Percentiles rank a stretch among this genome's conserved stretches.
These are phyloP conservation scores for Cytospora mali DNA, from an alignment of 2,329 filamentous ascomycete species.

Conservation along the genomic window DNA sequence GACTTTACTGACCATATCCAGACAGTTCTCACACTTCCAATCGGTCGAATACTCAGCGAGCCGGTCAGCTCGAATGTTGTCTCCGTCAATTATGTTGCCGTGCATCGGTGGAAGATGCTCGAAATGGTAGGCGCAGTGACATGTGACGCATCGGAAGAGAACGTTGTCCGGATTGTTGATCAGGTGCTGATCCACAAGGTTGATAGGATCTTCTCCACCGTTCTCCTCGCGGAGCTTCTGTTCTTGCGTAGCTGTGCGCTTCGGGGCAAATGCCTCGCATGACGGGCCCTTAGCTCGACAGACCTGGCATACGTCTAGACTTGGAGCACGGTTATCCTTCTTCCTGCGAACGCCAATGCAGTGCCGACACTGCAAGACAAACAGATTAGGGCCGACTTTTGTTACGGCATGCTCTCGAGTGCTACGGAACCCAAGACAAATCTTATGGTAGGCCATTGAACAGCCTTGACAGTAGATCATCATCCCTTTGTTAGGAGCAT, in stretches of 20 bases:
- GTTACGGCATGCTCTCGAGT: constrained; percentile 85
- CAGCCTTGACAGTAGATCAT: constrained; percentile 92
- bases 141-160: constrained; percentile 79
- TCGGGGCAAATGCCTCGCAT: constrained; percentile 74
- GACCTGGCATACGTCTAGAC: constrained; percentile 69
- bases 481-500: constrained; percentile 62
- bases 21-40: constrained; percentile 83
- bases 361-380: constrained; percentile 86
- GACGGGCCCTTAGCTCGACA: constrained; percentile 69
- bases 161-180: constrained; percentile 77
- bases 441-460: constrained; percentile 78
- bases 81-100: constrained; percentile 40
- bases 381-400: constrained; percentile 75
- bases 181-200: constrained; percentile 60
- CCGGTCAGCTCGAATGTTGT: constrained; percentile 60
- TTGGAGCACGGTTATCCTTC: constrained; percentile 71
- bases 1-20: constrained; percentile 66
- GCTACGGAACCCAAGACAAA: constrained; percentile 75
- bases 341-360: constrained; percentile 72
- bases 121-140: constrained; percentile 79
- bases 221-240: constrained; percentile 82
- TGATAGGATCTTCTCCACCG: constrained; percentile 74
- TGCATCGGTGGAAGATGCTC: constrained; percentile 70
- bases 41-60: constrained; percentile 72
- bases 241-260: constrained; percentile 76